These are phyloP conservation scores for Incumbomyces delicatus DNA, from an alignment of 2,329 filamentous ascomycete genomes.

Conservation along the genomic window DNA sequence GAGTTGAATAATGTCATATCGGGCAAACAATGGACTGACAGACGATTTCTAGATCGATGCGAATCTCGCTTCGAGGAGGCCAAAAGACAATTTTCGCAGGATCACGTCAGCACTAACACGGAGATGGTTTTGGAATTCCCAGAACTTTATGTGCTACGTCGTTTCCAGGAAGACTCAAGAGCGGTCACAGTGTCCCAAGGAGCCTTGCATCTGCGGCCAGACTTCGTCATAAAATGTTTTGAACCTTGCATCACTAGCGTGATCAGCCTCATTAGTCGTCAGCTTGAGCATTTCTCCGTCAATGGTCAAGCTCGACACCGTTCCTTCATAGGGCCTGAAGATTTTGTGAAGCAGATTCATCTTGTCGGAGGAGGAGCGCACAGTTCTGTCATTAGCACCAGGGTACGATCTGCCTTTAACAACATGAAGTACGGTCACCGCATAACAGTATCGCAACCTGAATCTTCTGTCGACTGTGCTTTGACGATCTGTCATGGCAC, in stretches of 20 bases:
- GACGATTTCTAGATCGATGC: background rate
- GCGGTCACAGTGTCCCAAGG: background rate
- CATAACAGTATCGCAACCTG: background rate
- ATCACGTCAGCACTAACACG: background rate
- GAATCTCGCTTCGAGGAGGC: background rate
- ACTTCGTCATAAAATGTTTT: too few species aligned
- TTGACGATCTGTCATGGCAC: background rate
- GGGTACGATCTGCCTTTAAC: background rate
- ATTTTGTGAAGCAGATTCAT: background rate
- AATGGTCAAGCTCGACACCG: too few species aligned
- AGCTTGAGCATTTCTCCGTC: too few species aligned
- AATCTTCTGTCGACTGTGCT: background rate
- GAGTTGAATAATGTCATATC: background rate
- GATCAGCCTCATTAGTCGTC: too few species aligned
- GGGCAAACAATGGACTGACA: background rate
- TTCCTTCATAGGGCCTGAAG: background rate
- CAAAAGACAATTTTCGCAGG: background rate
- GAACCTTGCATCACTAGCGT: too few species aligned
- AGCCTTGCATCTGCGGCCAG: too few species aligned
- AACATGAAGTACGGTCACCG: background rate
- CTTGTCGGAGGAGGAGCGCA: background rate
- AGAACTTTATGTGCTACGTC: background rate
- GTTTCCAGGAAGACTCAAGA: background rate
- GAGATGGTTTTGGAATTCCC: background rate
- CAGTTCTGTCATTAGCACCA: background rate